phyloP scores from a whole-genome alignment of 2,329 filamentous ascomycete species.

The Beauveria medogensis region DNA sequence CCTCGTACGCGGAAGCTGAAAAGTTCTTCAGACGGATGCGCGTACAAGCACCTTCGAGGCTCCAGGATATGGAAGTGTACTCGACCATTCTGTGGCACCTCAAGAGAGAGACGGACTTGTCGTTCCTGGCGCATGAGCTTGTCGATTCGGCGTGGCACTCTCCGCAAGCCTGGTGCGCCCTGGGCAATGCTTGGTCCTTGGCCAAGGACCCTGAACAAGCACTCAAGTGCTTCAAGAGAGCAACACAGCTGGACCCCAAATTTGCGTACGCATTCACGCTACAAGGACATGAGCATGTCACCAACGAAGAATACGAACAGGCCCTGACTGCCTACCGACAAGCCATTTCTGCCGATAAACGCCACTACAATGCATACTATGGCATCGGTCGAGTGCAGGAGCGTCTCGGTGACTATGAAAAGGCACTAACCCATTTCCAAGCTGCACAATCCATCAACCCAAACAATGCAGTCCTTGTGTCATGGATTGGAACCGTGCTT shows the following conservation, averaged over 20 bases:
- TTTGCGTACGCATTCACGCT: slow-evolving; percentile 96
- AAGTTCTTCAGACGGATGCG: slow-evolving; percentile 76
- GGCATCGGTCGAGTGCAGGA: slow-evolving; percentile 78
- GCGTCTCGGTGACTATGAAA: slow-evolving; percentile 82
- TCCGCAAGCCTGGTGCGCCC: slow-evolving; percentile 89
- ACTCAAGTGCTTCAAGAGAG: slow-evolving; percentile 86
- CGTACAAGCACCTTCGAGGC: slow-evolving; percentile 67
- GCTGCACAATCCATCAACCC: slow-evolving; percentile 86
- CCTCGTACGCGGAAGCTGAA: slow-evolving; percentile 77
- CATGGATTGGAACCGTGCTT: slow-evolving; percentile 82
- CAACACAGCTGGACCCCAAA: slow-evolving; percentile 79
- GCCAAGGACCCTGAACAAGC: slow-evolving; percentile 92
- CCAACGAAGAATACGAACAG: slow-evolving; percentile 96
- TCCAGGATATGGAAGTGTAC: slow-evolving; percentile 96
- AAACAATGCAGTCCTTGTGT: slow-evolving; percentile 84
- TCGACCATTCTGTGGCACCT: slow-evolving; percentile 99
- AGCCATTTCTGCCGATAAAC: slow-evolving; percentile 75
- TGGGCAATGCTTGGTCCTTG: slow-evolving; percentile 92
- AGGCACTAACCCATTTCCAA: slow-evolving; percentile 85
- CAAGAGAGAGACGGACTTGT: slow-evolving; percentile 84
- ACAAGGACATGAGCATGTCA: slow-evolving; percentile 90
- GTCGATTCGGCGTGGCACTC: slow-evolving; percentile 81
- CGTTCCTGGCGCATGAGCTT: slow-evolving; percentile 84
- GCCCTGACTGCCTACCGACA: slow-evolving; percentile 80
- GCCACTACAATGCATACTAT: slow-evolving; percentile 99